Conservation (phyloP, 2,329 filamentous ascomycete species). For the Didymella pomorum region DNA sequence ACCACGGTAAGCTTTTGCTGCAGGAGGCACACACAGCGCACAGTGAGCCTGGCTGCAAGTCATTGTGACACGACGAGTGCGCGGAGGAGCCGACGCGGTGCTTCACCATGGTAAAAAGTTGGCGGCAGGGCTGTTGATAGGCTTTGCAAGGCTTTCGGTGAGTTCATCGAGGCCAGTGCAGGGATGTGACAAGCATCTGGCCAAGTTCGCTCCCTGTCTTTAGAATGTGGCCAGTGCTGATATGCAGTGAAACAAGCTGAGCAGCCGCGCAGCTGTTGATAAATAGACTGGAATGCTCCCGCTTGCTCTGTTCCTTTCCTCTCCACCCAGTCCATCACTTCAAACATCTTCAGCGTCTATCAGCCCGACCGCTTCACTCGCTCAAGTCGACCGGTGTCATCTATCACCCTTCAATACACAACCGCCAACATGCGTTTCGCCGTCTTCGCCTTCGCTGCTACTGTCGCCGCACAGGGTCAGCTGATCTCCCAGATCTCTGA, state of each 20-base stretch:
- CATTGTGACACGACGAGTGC: conserved; percentile 10
- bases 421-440: conserved; percentile 46
- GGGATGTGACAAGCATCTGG: conserved; percentile 2
- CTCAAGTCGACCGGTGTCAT: conserved; percentile 19
- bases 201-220: conserved; percentile 15
- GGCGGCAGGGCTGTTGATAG: conserved; percentile 8
- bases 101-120: conserved; percentile 7
- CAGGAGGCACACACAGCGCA: neutral
- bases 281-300: conserved; percentile 28
- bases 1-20: conserved; percentile 6
- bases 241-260: conserved; percentile 20
- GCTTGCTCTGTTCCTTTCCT: conserved; percentile 16
- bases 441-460: conserved; percentile 39
- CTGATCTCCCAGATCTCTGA: conserved; percentile 50
- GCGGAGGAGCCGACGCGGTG: conserved; percentile 5
- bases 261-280: conserved; percentile 16
- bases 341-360: neutral
- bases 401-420: conserved; percentile 7
- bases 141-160: conserved; percentile 12
- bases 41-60: conserved; percentile 7
- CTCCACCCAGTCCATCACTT: conserved; percentile 12
- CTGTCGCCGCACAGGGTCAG: conserved; percentile 42
- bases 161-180: conserved; percentile 1
- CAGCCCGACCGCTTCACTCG: conserved; percentile 2
- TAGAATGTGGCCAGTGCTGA: conserved; percentile 11